Percentiles rank a stretch among this genome's conserved stretches.
Evolutionary conservation across 2,329 filamentous ascomycete genomes (phyloP).

Genomic region (Westerdykella aurantiaca): DNA sequence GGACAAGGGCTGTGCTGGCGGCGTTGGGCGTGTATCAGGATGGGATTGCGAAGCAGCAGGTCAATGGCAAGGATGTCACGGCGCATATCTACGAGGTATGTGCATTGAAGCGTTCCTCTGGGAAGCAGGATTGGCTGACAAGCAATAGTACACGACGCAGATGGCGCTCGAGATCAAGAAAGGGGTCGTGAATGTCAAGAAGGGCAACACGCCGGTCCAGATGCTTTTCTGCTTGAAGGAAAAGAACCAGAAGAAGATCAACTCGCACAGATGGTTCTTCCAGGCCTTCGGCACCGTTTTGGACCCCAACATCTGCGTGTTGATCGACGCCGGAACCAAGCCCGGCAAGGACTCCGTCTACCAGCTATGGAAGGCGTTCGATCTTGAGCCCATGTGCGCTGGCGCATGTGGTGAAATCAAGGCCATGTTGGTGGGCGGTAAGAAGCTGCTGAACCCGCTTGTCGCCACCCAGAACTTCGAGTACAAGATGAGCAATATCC

Average conservation of each 20-base stretch:
- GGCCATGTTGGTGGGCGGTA: constrained; percentile 85
- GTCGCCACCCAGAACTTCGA: constrained; percentile 98
- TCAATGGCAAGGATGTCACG: constrained; percentile 93
- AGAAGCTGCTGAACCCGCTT: constrained; percentile 85
- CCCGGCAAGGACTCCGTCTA: constrained; percentile 94
- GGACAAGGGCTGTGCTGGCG: constrained; percentile 82
- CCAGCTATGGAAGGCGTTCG: constrained; percentile 97
- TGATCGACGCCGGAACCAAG: constrained; percentile 92
- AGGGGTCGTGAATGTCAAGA: constrained; percentile 76
- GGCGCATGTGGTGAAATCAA: constrained; percentile 99
- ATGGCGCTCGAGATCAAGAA: constrained; percentile 86
- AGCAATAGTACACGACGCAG: constrained; percentile 65
- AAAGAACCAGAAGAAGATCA: constrained; percentile 99
- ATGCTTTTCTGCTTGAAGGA: constrained; percentile 98
- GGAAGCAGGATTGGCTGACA: constrained; percentile 11
- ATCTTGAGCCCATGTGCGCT: constrained; percentile 94
- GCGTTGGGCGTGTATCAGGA: constrained; percentile 97
- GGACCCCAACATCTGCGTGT: constrained; percentile 92
- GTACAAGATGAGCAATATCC: constrained; percentile 99
- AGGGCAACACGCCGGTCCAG: constrained; percentile 81
- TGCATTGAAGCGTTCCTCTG: constrained; percentile 1
- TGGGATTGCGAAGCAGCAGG: constrained; percentile 95
- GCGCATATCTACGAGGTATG: constrained; percentile 79
- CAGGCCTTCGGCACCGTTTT: constrained; percentile 88
- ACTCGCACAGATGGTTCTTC: constrained; percentile 99